Percentiles rank a stretch among this genome's conserved stretches.
Conservation (phyloP, 768 basidiomycete genomes). For the Amanita molliuscula region DNA sequence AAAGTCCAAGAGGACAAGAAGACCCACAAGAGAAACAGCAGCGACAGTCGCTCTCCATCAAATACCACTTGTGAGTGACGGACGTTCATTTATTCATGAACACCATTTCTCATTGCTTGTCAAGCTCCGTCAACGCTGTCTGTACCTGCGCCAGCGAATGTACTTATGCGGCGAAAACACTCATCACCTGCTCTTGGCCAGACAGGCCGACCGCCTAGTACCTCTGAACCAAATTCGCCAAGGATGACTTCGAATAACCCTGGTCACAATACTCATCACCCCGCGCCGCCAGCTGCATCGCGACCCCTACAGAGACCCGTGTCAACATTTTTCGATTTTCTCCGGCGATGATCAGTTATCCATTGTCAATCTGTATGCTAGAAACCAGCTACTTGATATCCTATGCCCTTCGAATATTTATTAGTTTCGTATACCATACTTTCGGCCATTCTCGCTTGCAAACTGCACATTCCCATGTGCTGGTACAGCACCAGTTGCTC, state of each 20-base stretch:
- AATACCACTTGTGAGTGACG: neutral
- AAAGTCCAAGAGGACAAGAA: slow-evolving; percentile 27
- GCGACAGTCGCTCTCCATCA: neutral
- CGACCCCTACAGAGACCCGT: neutral
- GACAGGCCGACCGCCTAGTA: neutral
- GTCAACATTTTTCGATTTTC: neutral
- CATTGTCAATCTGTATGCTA: too few relatives aligned
- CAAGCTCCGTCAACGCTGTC: slow-evolving; percentile 11
- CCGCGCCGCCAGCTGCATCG: neutral
- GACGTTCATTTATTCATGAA: neutral
- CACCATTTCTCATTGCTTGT: neutral
- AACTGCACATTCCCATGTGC: too few relatives aligned
- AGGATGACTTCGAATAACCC: neutral
- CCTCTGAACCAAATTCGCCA: neutral
- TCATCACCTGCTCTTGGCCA: neutral
- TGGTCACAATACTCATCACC: neutral
- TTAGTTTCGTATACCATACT: neutral
- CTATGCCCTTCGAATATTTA: neutral
- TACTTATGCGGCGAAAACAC: neutral
- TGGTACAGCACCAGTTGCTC: too few relatives aligned
- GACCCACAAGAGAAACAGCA: slow-evolving; percentile 14
- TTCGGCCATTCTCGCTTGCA: neutral
- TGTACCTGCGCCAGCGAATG: neutral
- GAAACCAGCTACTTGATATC: neutral
- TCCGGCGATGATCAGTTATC: neutral